phyloP scores from a whole-genome alignment of 2,329 filamentous ascomycete species.

The Cordyceps cateniannulata region DNA sequence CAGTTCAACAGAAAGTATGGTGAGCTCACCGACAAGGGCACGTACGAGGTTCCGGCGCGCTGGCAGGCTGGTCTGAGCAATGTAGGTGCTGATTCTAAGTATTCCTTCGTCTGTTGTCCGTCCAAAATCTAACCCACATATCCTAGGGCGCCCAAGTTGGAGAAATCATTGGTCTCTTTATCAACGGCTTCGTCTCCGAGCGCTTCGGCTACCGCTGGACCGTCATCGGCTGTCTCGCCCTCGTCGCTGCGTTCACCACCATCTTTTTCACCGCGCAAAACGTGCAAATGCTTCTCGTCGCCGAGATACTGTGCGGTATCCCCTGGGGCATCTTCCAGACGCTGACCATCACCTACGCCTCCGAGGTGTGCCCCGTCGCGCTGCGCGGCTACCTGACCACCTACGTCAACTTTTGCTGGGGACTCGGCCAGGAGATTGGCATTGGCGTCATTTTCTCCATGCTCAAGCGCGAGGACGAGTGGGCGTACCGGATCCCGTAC shows the following conservation, averaged over 20 bases:
- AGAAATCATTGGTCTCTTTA: constrained; percentile 59
- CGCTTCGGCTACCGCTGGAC: constrained; percentile 63
- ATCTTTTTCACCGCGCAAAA: constrained; percentile 60
- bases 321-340: constrained; percentile 56
- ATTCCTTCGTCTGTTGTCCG: not conserved
- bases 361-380: constrained; percentile 66
- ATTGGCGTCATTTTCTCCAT: constrained; percentile 68
- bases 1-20: constrained; percentile 55
- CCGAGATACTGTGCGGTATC: constrained; percentile 57
- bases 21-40: constrained; percentile 22
- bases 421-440: constrained; percentile 66
- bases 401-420: constrained; percentile 74
- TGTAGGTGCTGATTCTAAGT: constrained; percentile 21
- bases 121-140: constrained; percentile 20
- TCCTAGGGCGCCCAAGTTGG: constrained; percentile 47
- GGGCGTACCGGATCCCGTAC: constrained; percentile 65
- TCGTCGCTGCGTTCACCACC: constrained; percentile 51
- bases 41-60: constrained; percentile 49
- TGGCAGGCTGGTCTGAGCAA: constrained; percentile 60
- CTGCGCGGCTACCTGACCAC: constrained; percentile 66
- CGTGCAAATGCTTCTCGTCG: constrained; percentile 50
- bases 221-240: constrained; percentile 50
- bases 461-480: constrained; percentile 57
- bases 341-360: constrained; percentile 59
- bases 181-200: constrained; percentile 61